Base-by-base conservation (phyloP, 352 stramenopile genomes). In the Phytophthora pluvialis region DNA sequence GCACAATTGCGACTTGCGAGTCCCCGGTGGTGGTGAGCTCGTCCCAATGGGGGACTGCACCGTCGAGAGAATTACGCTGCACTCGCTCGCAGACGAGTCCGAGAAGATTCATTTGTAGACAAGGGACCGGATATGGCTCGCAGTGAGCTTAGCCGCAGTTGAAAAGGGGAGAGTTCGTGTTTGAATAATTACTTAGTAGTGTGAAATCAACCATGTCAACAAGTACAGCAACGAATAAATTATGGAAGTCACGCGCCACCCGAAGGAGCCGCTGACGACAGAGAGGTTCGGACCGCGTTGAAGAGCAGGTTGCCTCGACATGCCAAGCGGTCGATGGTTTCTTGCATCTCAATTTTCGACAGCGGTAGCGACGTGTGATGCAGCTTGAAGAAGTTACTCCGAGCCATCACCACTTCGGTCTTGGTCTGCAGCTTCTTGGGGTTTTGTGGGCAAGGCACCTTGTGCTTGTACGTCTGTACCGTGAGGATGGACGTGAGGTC, bases 21-120 rank as follows among this genome's bases (percentile, higher is more conserved):
- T 80, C 2, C 51, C 60, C 16, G 48, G 32, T 1, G 63, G 32
- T 1, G 63, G 68, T 8, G 68, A 81, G 5, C 26, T 53, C 0
- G 50, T 82, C 29, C 28, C 60, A 0, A 72, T 82, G 26, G 74
- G 83, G 11, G 74, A 82, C 29, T 83, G 76, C 55, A 64, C 45
- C 5, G 69, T 85, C 36, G 76, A 88, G 15, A 74, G 61, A 18
- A 78, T 81, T 28, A 73, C 64, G 18, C 45, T 73, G 26, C 60
- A 73, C 18, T 70, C 58, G 5, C 52, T 67, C 18, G 57, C 49
- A 5, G 43, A 72, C 9, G 58, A 67, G 49, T 47, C 49, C 3
- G 64, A 67, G 43, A 72, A 67, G 21, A 49, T 67, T 0, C 33
- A 38, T 33, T 16, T 72, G 50, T 72, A 67, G 21, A 21, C 21